Base-by-base conservation (phyloP, 192 early-diverging fungal species). In the Backusella parvicylindrica region DNA sequence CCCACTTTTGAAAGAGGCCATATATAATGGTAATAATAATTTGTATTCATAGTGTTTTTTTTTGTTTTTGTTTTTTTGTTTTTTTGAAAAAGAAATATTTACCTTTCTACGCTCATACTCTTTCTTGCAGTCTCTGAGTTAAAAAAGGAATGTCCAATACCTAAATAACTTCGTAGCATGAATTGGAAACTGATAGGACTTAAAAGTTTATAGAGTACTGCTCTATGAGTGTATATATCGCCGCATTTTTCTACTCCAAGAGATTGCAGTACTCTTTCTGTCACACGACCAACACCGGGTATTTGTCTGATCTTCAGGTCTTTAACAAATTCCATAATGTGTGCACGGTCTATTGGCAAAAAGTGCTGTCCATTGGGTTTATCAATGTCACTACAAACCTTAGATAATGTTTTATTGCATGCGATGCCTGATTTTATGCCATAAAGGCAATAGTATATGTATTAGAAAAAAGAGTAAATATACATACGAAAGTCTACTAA, bases 291-390 rank as follows among this genome's bases (percentile, higher is more conserved):
- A 13, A 92, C 73, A n/a, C 81, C 81, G 26, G 75, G 64, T 41
- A 79, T 65, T 47, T 91, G 90, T 38, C 91, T 84, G 2, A 92
- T 81, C 5, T 74, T 67, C 3, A 92, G 71, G 1, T 63, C n/a
- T 6, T 71, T 64, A 8, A 88, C 36, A 74, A 90, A 92, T 7
- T 82, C 80, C 26, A 75, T 30, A 15, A 92, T 81, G 6, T 71
- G 74, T 30, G 73, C 71, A 21, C 64, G 75, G 6, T 85, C 71
- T 35, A 76, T 84, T 38, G 79, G 72, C n/a, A 92, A 75, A 15
- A 72, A 65, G 66, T 79, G 85, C 74, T 92, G 91, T 0, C 91
- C 91, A 76, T 92, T 92, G 6, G 91, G 91, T 76, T 92, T 92
- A 40, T 92, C 88, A n/a, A 87, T 37, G 67, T 92, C 89, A 40